phyloP scores from a whole-genome alignment of 441 rosid species.

The Corymbia calophylla region DNA sequence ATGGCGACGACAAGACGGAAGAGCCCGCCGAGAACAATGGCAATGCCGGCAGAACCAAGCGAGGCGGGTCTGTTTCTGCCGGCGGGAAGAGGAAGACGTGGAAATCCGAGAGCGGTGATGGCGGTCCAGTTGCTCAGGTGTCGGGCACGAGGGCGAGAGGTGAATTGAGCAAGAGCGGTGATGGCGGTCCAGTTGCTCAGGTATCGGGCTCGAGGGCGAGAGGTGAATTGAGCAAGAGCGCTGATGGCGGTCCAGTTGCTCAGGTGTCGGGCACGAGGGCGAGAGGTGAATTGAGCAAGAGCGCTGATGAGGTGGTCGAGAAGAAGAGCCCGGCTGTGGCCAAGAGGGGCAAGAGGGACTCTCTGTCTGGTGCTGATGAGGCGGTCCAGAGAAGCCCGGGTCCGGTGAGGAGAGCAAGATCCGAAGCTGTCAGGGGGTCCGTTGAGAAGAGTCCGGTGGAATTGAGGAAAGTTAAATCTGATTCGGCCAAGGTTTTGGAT shows the following conservation, averaged over 20 bases:
- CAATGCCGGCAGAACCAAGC: not conserved
- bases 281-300: constrained; percentile 1
- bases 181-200: constrained; percentile 15
- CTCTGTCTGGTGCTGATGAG: not conserved
- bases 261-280: constrained; percentile 7
- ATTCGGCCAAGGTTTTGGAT: constrained; percentile 11
- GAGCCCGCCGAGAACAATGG: not conserved
- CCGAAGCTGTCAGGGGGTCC: not conserved
- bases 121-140: constrained; percentile 20
- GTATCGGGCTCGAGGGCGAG: constrained; percentile 12
- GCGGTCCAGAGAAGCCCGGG: constrained; percentile 19
- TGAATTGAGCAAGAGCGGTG: constrained; percentile 1
- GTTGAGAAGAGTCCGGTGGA: constrained; percentile 9
- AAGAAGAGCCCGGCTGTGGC: not conserved
- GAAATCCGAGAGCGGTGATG: constrained; percentile 40
- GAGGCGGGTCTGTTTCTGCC: not conserved
- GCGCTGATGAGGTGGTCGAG: constrained; percentile 8
- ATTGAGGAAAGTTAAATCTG: constrained; percentile 40
- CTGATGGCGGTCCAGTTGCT: constrained; percentile 30
- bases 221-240: not conserved
- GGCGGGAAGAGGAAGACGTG: constrained; percentile 49
- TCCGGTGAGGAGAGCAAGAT: constrained; percentile 20
- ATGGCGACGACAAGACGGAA: constrained; percentile 19
- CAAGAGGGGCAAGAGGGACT: not conserved
- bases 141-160: constrained; percentile 15